Conservation (phyloP, 306 rosid species). For the Sicyos edulis region DNA sequence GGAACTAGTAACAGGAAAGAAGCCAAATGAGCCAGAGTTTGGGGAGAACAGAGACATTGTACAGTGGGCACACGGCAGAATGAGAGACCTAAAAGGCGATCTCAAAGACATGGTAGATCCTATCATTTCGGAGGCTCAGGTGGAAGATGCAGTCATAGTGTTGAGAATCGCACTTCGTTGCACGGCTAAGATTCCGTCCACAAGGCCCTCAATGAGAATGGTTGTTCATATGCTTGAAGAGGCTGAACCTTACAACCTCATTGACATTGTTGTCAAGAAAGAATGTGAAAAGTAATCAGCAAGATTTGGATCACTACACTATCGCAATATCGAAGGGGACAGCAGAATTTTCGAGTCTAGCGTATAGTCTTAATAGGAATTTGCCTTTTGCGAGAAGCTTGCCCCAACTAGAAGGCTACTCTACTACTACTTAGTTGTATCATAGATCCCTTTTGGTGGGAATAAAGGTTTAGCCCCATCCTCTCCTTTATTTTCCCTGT, state of each 20-base stretch:
- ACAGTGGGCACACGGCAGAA: slow-evolving; percentile 49
- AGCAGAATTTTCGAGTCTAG: not conserved
- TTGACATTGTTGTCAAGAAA: slow-evolving; percentile 32
- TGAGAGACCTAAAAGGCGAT: slow-evolving; percentile 31
- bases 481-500: not conserved
- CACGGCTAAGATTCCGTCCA: slow-evolving; percentile 44
- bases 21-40: slow-evolving; percentile 55
- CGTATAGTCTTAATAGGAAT: not conserved
- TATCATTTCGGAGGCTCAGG: slow-evolving; percentile 39
- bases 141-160: slow-evolving; percentile 58
- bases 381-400: not conserved
- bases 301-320: not conserved
- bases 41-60: slow-evolving; percentile 80
- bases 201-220: slow-evolving; percentile 86
- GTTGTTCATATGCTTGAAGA: slow-evolving; percentile 87
- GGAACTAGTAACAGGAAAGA: slow-evolving; percentile 79
- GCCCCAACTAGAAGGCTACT: not conserved
- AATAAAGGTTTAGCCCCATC: not conserved
- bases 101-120: slow-evolving; percentile 49
- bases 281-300: slow-evolving; percentile 26
- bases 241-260: slow-evolving; percentile 47
- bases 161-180: slow-evolving; percentile 57
- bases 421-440: slow-evolving; percentile 4
- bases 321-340: not conserved
- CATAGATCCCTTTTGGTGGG: not conserved